phyloP scores from a whole-genome alignment of 306 rosid genomes.

The Quercus glauca region DNA sequence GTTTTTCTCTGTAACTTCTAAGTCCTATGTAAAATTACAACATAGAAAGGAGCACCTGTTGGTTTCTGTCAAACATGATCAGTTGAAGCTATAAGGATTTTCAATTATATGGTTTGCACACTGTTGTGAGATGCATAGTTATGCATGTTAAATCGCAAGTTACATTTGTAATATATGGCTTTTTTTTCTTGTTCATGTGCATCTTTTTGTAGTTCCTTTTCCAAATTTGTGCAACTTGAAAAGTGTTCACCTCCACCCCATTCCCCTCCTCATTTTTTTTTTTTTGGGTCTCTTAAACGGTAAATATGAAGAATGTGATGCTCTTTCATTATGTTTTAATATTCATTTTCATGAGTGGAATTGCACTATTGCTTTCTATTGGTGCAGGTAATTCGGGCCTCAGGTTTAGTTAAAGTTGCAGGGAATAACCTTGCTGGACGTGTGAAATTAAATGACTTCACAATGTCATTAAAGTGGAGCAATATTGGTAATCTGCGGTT shows the following conservation, averaged over 20 bases:
- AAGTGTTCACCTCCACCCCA: neutral
- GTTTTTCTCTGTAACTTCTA: neutral
- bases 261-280: too few species aligned
- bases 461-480: conserved; percentile 89
- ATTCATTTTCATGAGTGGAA: conserved; percentile 6
- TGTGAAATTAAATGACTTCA: conserved; percentile 51
- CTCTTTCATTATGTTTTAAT: neutral
- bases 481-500: conserved; percentile 68
- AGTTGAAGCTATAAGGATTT: neutral
- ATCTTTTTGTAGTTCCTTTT: neutral
- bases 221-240: neutral
- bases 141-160: neutral
- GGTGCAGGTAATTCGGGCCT: conserved; percentile 57
- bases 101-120: neutral
- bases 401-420: conserved; percentile 51
- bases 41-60: neutral
- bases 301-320: neutral
- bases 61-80: neutral
- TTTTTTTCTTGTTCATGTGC: neutral
- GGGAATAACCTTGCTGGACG: conserved; percentile 77
- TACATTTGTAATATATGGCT: neutral
- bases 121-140: neutral
- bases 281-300: neutral
- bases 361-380: conserved; percentile 14
- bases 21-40: neutral